Conservation (phyloP, 2,329 filamentous ascomycete genomes). For the Aspergillus sp. region DNA sequence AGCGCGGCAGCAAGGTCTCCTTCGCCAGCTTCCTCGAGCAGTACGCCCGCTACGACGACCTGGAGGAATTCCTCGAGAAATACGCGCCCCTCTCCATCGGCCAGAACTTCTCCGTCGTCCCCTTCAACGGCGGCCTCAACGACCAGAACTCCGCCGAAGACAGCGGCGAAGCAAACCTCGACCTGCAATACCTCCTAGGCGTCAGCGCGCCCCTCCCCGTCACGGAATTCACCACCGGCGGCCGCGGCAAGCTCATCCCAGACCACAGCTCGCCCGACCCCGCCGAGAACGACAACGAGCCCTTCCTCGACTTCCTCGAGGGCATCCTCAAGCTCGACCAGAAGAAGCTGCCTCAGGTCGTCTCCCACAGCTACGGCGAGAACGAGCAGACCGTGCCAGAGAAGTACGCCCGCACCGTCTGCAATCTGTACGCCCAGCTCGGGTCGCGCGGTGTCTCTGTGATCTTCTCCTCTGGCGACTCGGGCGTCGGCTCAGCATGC, state of each 20-base stretch:
- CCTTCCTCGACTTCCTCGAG: slow-evolving; percentile 40
- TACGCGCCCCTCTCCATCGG: slow-evolving; percentile 43
- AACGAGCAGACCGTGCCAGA: slow-evolving; percentile 42
- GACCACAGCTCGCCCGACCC: slow-evolving; percentile 48
- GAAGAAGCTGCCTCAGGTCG: slow-evolving; percentile 35
- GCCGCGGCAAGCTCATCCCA: slow-evolving; percentile 47
- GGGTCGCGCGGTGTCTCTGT: slow-evolving; percentile 52
- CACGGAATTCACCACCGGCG: slow-evolving; percentile 50
- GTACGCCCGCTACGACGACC: slow-evolving; percentile 50
- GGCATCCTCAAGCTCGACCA: slow-evolving; percentile 31
- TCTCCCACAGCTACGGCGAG: slow-evolving; percentile 44
- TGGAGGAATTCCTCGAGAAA: slow-evolving; percentile 40
- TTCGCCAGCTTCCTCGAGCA: slow-evolving; percentile 52
- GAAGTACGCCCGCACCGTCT: slow-evolving; percentile 40
- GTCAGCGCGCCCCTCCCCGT: slow-evolving; percentile 45
- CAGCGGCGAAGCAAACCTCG: slow-evolving; percentile 52
- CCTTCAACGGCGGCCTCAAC: slow-evolving; percentile 44
- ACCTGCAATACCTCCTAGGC: slow-evolving; percentile 51
- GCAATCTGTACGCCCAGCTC: slow-evolving; percentile 50
- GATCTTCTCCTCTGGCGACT: slow-evolving; percentile 52
- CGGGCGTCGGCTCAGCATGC: slow-evolving; percentile 43
- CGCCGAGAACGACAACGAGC: slow-evolving; percentile 49
- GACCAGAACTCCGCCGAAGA: slow-evolving; percentile 37
- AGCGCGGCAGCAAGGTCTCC: slow-evolving; percentile 41
- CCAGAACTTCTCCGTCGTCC: slow-evolving; percentile 46